Evolutionary conservation across 2,329 filamentous ascomycete genomes (phyloP).

Genomic region (Talaromyces piceae): DNA sequence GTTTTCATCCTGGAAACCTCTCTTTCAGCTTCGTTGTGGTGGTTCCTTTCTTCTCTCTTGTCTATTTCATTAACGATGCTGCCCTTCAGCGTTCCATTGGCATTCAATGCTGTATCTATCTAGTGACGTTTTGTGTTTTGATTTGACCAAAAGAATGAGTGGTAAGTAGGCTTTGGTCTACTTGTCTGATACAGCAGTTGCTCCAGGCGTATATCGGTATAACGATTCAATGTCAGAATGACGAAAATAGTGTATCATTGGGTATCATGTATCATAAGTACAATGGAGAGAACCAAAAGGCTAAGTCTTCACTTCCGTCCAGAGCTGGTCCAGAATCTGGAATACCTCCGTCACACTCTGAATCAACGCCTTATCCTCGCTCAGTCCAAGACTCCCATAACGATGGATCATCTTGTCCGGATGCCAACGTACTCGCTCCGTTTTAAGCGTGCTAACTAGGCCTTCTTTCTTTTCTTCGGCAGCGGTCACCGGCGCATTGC

Average conservation of each 20-base stretch:
- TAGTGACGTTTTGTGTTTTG: slow-evolving; percentile 2
- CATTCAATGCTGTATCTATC: slow-evolving; percentile 3
- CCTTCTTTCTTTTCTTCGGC: slow-evolving; percentile 16
- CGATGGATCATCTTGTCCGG: slow-evolving; percentile 95
- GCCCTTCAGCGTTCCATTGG: slow-evolving; percentile 11
- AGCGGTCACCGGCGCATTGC: slow-evolving; percentile 39
- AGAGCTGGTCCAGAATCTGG: slow-evolving; percentile 77
- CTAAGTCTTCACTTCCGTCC: slow-evolving; percentile 55
- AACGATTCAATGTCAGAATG: neutral
- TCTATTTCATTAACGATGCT: slow-evolving; percentile 10
- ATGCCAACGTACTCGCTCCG: slow-evolving; percentile 89
- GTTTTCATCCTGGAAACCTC: neutral
- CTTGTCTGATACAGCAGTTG: neutral
- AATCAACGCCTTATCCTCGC: slow-evolving; percentile 57
- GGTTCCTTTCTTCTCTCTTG: slow-evolving; percentile 1
- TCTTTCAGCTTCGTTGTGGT: neutral
- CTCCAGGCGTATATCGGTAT: neutral
- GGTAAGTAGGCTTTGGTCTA: neutral
- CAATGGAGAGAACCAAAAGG: no score
- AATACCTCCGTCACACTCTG: slow-evolving; percentile 81
- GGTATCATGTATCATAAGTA: slow-evolving; percentile 4
- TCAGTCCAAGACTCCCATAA: slow-evolving; percentile 63
- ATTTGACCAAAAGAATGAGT: neutral
- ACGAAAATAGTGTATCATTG: neutral
- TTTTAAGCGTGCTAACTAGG: slow-evolving; percentile 56